Evolutionary conservation across 192 early-diverging fungal genomes (phyloP).

Genomic region (Rhizoclosmatium sp.): DNA sequence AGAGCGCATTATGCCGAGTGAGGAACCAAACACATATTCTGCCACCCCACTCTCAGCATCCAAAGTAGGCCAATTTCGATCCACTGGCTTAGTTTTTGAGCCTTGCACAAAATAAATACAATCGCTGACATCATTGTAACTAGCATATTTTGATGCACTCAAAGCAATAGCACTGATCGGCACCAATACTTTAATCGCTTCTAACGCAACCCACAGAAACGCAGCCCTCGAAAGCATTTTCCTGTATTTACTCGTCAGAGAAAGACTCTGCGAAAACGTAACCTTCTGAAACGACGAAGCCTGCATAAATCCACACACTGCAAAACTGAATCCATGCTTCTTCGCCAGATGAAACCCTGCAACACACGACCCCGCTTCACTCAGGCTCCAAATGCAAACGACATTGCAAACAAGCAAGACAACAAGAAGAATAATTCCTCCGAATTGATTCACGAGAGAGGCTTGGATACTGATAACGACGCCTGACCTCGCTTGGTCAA

Average conservation of each 20-base stretch:
- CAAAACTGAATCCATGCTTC: constrained; percentile 11
- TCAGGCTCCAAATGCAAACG: constrained; percentile 15
- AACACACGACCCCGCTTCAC: constrained; percentile 1
- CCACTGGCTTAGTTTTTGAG: not conserved
- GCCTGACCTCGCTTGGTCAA: not conserved
- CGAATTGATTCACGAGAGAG: constrained; percentile 1
- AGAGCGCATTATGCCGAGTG: constrained; percentile 34
- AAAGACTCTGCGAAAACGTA: constrained; percentile 15
- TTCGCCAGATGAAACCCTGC: not conserved
- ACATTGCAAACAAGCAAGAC: constrained; percentile 17
- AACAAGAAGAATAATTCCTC: constrained; percentile 13
- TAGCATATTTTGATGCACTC: not conserved
- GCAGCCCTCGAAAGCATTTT: constrained; percentile 20
- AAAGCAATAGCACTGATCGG: constrained; percentile 25
- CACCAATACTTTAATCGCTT: constrained; percentile 26
- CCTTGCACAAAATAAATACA: constrained; percentile 32
- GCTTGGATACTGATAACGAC: constrained; percentile 20
- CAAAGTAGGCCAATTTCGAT: constrained; percentile 22
- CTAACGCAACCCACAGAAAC: constrained; percentile 28
- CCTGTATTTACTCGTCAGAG: constrained; percentile 11
- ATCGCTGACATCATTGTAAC: not conserved
- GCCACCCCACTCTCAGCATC: constrained; percentile 19
- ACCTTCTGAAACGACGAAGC: not conserved
- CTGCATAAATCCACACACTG: constrained; percentile 33
- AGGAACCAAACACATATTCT: constrained; percentile 31